Evolutionary conservation across 2,329 filamentous ascomycete genomes (phyloP), one percentile per base, ranked within the genome.

Genomic region (Scytalidium sp.): DNA sequence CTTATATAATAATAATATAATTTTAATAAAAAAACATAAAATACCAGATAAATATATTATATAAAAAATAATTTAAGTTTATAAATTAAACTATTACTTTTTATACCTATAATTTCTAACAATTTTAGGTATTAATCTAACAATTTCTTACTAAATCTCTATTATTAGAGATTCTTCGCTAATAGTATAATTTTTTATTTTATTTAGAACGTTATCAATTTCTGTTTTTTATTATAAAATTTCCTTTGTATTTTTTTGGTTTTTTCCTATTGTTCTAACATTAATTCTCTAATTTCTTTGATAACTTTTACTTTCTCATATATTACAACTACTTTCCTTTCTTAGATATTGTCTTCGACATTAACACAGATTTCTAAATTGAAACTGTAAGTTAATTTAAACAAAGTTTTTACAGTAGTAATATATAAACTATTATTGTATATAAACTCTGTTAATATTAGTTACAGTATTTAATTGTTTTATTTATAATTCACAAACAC

Each of bases 141-240:
- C 17, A 36, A 15, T n/a, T 36, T 36, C 13, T 36, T 36, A n/a
- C 15, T 36, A 20, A 43, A 36, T 36, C 32, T 36, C 17, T n/a
- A 36, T 15, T 36, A n/a, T 36, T 41, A 41, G 9, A 47, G 22
- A 36, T 47, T 47, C 19, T 47, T 47, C 13, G 21, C 25, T 9
- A 22, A 40, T 21, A 47, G 23, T 22, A 47, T 47, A 3, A 47
- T 32, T 47, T 41, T 19, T 2, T 47, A 3, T 2, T 41, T 13
- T 3, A 47, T 19, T 47, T 40, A 23, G 39, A 47, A 47, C 1
- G 6, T 32, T 21, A 46, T 47, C n/a, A 47, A 7, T 23, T 40
- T 40, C 20, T 41, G 39, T 47, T 47, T 40, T 27, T 36, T 41
- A 20, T 47, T 36, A 47, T 47, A 47, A 22, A 23, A 32, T 25